Evolutionary conservation across 2,329 filamentous ascomycete genomes (phyloP).

Genomic region (Nigrospora oryzae): DNA sequence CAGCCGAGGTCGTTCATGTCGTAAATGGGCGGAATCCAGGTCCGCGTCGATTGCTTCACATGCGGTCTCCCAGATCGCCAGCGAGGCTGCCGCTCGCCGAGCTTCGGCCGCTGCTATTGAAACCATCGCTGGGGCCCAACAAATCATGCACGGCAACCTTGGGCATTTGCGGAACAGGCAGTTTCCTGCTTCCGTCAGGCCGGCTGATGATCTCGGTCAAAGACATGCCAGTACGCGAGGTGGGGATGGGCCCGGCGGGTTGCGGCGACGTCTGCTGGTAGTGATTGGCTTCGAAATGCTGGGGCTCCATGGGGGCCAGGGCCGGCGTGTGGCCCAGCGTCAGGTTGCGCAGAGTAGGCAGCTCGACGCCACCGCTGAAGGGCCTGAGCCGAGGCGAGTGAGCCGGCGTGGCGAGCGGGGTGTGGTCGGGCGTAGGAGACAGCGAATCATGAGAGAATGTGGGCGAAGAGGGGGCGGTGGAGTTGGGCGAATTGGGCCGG

Average conservation of each 20-base stretch:
- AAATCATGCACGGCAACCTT: conserved; percentile 85
- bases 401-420: conserved; percentile 92
- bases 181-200: conserved; percentile 77
- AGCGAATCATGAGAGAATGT: conserved; percentile 95
- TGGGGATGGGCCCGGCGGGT: conserved; percentile 38
- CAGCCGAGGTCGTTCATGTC: conserved; percentile 18
- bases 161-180: conserved; percentile 84
- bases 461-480: conserved; percentile 89
- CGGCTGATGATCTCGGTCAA: conserved; percentile 90
- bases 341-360: conserved; percentile 72
- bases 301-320: conserved; percentile 50
- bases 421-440: conserved; percentile 93
- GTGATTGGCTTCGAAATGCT: conserved; percentile 33
- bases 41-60: conserved; percentile 18
- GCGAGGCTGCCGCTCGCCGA: conserved; percentile 72
- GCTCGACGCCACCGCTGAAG: conserved; percentile 52
- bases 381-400: conserved; percentile 88
- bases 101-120: conserved; percentile 66
- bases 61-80: conserved; percentile 58
- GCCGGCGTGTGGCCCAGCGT: conserved; percentile 47
- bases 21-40: conserved; percentile 4
- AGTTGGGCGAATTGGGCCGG: conserved; percentile 85
- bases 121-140: conserved; percentile 56
- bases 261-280: conserved; percentile 39
- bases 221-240: conserved; percentile 59